A percentile compares a stretch with the other conserved stretches of the same genome.
Conservation (phyloP, 257 asterid genomes). For the Cynanchum wilfordii region DNA sequence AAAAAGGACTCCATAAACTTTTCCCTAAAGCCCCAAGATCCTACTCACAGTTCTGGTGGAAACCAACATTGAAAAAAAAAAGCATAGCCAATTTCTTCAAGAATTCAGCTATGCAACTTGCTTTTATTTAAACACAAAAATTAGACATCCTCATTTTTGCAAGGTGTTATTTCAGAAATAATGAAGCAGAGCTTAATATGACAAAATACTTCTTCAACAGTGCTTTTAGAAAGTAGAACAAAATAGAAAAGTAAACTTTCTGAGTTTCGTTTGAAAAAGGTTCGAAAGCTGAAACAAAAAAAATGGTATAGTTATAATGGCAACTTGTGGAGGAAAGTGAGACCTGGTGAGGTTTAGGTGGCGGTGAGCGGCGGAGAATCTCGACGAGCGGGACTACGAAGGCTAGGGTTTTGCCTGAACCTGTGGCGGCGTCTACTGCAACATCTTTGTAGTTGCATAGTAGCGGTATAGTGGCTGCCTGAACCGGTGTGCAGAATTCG, state of each 20-base stretch:
- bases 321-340: neutral
- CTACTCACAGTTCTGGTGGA: neutral
- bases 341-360: conserved; percentile 81
- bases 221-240: neutral
- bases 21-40: too few species aligned
- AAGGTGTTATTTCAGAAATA: neutral
- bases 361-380: conserved; percentile 68
- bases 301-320: neutral
- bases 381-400: conserved; percentile 80
- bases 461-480: conserved; percentile 84
- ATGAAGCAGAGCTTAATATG: neutral
- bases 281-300: too few species aligned
- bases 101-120: neutral
- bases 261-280: neutral
- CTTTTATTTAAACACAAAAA: neutral
- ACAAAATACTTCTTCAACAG: neutral
- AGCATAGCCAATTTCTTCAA: too few species aligned
- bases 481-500: conserved; percentile 91
- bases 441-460: conserved; percentile 83
- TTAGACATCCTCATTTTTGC: neutral
- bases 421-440: conserved; percentile 92
- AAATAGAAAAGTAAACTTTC: neutral
- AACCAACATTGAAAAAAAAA: neutral
- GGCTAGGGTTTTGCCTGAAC: conserved; percentile 92
- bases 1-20: too few species aligned